Percentiles rank a stretch among this genome's conserved stretches.
phyloP scores from a whole-genome alignment of 2,329 filamentous ascomycete species.

The Phaeosphaeriaceae sp. region DNA sequence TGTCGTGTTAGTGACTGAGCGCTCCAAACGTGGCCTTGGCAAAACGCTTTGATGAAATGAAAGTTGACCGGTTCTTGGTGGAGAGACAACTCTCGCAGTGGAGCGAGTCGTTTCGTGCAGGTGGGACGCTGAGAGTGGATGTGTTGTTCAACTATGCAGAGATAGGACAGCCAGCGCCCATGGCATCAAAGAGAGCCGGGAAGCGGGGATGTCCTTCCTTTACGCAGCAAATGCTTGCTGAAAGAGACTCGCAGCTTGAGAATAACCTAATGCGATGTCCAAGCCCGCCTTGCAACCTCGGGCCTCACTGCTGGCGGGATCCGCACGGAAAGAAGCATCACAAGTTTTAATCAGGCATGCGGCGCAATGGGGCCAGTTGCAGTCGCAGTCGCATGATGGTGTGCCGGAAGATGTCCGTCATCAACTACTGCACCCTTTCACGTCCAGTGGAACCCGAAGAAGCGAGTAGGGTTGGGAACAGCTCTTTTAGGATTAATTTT shows the following conservation, averaged over 20 bases:
- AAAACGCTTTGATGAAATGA: slow-evolving; percentile 33
- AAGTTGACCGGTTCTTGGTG: slow-evolving; percentile 38
- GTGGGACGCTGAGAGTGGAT: slow-evolving; percentile 39
- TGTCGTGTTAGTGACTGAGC: slow-evolving; percentile 27
- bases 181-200: slow-evolving; percentile 1
- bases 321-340: too few species aligned
- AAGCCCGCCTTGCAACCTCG: too few species aligned
- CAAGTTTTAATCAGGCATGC: too few species aligned
- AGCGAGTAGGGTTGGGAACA: too few species aligned
- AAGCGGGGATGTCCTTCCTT: slow-evolving; percentile 13
- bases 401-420: too few species aligned
- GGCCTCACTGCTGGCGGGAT: too few species aligned
- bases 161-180: neutral
- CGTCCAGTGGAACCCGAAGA: too few species aligned
- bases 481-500: too few species aligned
- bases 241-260: slow-evolving; percentile 14
- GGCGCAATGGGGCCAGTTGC: too few species aligned
- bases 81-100: slow-evolving; percentile 33
- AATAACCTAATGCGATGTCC: too few species aligned
- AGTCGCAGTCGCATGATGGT: too few species aligned
- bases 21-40: slow-evolving; percentile 36
- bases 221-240: slow-evolving; percentile 32
- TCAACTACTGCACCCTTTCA: too few species aligned
- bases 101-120: slow-evolving; percentile 17
- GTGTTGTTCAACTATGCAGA: slow-evolving; percentile 43